phyloP scores from a whole-genome alignment of 441 rosid genomes.

The Gossypium davidsonii region DNA sequence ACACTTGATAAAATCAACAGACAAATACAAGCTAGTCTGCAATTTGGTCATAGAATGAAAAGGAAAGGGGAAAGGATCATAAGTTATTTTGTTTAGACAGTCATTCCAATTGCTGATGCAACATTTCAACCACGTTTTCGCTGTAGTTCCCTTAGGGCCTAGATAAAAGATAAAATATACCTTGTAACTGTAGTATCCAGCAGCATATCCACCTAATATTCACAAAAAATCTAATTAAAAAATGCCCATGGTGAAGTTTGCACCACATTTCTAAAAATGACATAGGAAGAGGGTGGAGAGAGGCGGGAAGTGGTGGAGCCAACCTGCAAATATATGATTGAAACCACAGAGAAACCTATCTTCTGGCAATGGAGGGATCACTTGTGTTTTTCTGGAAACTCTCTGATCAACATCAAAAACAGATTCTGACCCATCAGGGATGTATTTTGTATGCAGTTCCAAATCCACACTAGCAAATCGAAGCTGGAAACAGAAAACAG shows the following conservation, averaged over 20 bases:
- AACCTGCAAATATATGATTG: slow-evolving; percentile 85
- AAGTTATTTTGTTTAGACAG: not conserved
- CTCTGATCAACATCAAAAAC: slow-evolving; percentile 72
- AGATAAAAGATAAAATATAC: slow-evolving; percentile 28
- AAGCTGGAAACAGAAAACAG: slow-evolving; percentile 41
- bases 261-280: not conserved
- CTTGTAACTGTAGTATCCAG: slow-evolving; percentile 97
- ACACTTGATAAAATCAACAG: not conserved
- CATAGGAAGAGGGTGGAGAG: not conserved
- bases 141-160: not conserved
- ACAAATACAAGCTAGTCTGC: not conserved
- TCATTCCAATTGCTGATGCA: not conserved
- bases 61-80: not conserved
- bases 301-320: not conserved
- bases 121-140: not conserved
- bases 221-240: slow-evolving; percentile 17
- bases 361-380: slow-evolving; percentile 73
- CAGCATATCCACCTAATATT: slow-evolving; percentile 78
- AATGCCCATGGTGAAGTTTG: not conserved
- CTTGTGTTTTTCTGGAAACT: slow-evolving; percentile 58
- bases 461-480: slow-evolving; percentile 67
- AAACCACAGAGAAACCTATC: slow-evolving; percentile 87
- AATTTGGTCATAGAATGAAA: not conserved
- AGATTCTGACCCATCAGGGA: slow-evolving; percentile 69
- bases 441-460: slow-evolving; percentile 70